Conservation (phyloP, 768 basidiomycete genomes). For the Paxillus rubicundulus region DNA sequence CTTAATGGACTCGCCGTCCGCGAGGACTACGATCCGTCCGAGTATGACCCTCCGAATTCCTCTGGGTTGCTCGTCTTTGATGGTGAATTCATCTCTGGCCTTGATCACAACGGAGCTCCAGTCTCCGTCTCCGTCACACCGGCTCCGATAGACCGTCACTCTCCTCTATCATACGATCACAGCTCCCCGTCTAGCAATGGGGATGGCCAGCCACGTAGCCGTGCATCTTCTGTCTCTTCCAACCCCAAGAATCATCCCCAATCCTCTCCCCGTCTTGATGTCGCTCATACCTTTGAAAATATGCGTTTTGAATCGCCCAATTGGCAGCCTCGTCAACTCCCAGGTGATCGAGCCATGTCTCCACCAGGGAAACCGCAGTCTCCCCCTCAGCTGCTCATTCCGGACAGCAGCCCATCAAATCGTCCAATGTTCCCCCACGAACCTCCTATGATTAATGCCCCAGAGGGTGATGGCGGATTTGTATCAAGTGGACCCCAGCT, state of each 20-base stretch:
- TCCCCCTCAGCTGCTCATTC: slow-evolving; percentile 58
- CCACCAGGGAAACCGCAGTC: slow-evolving; percentile 57
- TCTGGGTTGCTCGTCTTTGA: slow-evolving; percentile 60
- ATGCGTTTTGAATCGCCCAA: slow-evolving; percentile 64
- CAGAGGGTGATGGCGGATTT: slow-evolving; percentile 51
- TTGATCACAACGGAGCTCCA: slow-evolving; percentile 29
- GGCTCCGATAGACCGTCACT: slow-evolving; percentile 34
- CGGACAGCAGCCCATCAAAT: slow-evolving; percentile 48
- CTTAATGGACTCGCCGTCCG: slow-evolving; percentile 33
- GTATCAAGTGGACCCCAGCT: slow-evolving; percentile 57
- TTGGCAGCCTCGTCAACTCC: slow-evolving; percentile 50
- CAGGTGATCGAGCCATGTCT: slow-evolving; percentile 39
- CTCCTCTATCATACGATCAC: slow-evolving; percentile 53
- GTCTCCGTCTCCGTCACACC: slow-evolving; percentile 42
- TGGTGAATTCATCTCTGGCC: slow-evolving; percentile 39
- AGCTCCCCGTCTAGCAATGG: slow-evolving; percentile 63
- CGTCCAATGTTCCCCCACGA: slow-evolving; percentile 37
- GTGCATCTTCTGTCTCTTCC: slow-evolving; percentile 70
- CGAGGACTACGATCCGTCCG: slow-evolving; percentile 68
- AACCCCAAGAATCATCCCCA: slow-evolving; percentile 41
- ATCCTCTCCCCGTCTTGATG: slow-evolving; percentile 55
- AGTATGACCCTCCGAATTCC: slow-evolving; percentile 61
- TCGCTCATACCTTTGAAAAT: slow-evolving; percentile 56
- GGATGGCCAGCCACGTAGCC: slow-evolving; percentile 48
- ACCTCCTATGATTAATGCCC: slow-evolving; percentile 58